Evolutionary conservation across 2,329 filamentous ascomycete genomes (phyloP), one percentile per base, ranked within the genome.

Genomic region (Didymella sp.): DNA sequence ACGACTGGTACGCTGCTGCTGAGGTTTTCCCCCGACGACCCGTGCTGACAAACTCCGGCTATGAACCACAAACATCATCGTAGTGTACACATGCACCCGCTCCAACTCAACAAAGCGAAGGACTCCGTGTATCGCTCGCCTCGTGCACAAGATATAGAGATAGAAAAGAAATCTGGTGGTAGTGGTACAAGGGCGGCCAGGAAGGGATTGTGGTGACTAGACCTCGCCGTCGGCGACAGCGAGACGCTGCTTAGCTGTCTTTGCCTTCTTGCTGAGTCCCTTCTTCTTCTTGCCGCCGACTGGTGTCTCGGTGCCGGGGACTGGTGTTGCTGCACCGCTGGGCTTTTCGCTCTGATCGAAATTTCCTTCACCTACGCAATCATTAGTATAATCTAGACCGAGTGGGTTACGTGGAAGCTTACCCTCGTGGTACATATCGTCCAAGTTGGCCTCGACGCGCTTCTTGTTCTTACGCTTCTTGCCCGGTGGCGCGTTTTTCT

Each of bases 391-490:
- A n/a, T n/a, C n/a, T n/a, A n/a, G n/a, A n/a, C n/a, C n/a, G n/a
- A n/a, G n/a, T n/a, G n/a, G 7, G 2, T 8, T 4, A 1, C 11
- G 33, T 37, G 17, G 17, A 6, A 11, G 7, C 91, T 87, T 77
- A 96, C 95, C 95, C 84, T 99, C 95, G 76, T 99, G 95, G 79
- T 99, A 99, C 91, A 99, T 92, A 73, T 97, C 94, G 76, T 98
- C 95, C 77, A 98, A 80, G 71, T 83, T 87, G 62, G 88, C 79
- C 74, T 88, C 85, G 68, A 80, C 80, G 58, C 80, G 80, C 75
- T 84, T 85, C 67, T 76, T 78, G 59, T 90, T 89, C 60, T 90
- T 90, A 61, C 85, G 88, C 74, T 76, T 76, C 59, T 71, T 71
- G 46, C 70, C 71, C 6, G 69, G 58, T 11, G 73, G 75, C 9